Evolutionary conservation across 192 early-diverging fungal genomes (phyloP), one percentile per base, ranked within the genome.

Genomic region (Umbelopsis isabellina): DNA sequence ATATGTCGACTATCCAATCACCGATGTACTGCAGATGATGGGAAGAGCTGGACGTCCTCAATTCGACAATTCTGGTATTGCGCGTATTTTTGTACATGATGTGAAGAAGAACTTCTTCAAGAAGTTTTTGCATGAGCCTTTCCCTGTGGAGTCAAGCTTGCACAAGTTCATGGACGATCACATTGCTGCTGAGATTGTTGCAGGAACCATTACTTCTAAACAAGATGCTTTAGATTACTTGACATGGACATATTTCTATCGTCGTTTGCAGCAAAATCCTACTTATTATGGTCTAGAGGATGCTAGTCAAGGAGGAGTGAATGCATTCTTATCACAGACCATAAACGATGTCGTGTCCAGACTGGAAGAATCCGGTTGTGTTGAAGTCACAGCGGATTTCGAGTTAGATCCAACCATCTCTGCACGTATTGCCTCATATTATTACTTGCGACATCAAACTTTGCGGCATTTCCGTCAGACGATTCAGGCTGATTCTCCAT

Each of bases 191-290:
- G 98, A 98, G 73, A 90, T 98, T 70, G 96, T 95, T 0, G 96
- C 95, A 35, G 92, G 93, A 74, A 95, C 95, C 0, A 95, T 99
- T 49, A 91, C 92, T 76, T 97, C 92, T 79, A 98, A 97, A 85
- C 95, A 99, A 77, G 97, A 98, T 75, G 98, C 98, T 0, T 95
- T 99, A 1, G 98, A 99, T 68, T 99, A 98, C 67, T 80, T 99
- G 66, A 99, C 98, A 0, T 99, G 98, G 98, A 95, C 97, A 30
- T 94, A 98, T 83, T 74, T 98, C 65, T 99, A 98, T 84, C 91
- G 98, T 50, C 90, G 98, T 25, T 89, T 99, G 89, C 85, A 92
- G 11, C 87, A 95, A 75, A 99, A 99, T 79, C 98, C 98, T 10
- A 98, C 98, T 75, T 99, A 96, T 82, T 97, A 97, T 72, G 91